These are phyloP conservation scores for Ascosphaera apis DNA, from an alignment of 2,329 filamentous ascomycete species.

Conservation along the genomic window DNA sequence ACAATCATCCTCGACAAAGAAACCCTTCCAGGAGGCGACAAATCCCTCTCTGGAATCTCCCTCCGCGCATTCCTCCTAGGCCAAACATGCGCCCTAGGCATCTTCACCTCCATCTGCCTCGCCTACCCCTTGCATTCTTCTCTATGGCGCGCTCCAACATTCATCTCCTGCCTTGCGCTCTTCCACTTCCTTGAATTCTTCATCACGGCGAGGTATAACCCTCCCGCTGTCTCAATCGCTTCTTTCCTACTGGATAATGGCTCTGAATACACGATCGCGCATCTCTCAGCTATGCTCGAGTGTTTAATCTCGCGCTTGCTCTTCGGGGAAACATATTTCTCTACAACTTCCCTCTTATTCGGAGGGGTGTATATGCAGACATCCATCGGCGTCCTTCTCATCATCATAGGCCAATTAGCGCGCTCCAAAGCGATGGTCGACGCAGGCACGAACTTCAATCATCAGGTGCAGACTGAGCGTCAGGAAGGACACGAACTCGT, in stretches of 20 bases:
- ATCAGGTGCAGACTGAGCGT: conserved; percentile 47
- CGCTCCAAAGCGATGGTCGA: conserved; percentile 68
- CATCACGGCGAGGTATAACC: conserved; percentile 69
- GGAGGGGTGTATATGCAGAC: conserved; percentile 14
- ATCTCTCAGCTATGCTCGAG: conserved; percentile 51
- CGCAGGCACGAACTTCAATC: conserved; percentile 80
- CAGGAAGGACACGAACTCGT: conserved; percentile 60
- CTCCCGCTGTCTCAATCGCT: conserved; percentile 42
- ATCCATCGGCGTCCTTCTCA: conserved; percentile 35
- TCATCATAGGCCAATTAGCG: conserved; percentile 48
- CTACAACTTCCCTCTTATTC: conserved; percentile 20
- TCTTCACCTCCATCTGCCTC: conserved; percentile 11
- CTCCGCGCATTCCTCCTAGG: conserved; percentile 23
- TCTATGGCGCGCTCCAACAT: conserved; percentile 35
- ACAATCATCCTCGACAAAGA: conserved; percentile 9
- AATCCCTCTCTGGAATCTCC: conserved; percentile 22
- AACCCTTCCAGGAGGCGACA: conserved; percentile 16
- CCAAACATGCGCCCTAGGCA: conserved; percentile 15
- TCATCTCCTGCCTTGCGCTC: conserved; percentile 36
- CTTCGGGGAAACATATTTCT: conserved; percentile 21
- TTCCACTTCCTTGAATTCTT: conserved; percentile 98
- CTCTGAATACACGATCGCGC: conserved; percentile 60
- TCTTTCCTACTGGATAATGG: conserved; percentile 80
- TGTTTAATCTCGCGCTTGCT: conserved; percentile 25
- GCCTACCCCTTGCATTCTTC: conserved; percentile 12